Evolutionary conservation across 306 rosid genomes (phyloP), one percentile per base, ranked within the genome.

Genomic region (Comarum palustre): DNA sequence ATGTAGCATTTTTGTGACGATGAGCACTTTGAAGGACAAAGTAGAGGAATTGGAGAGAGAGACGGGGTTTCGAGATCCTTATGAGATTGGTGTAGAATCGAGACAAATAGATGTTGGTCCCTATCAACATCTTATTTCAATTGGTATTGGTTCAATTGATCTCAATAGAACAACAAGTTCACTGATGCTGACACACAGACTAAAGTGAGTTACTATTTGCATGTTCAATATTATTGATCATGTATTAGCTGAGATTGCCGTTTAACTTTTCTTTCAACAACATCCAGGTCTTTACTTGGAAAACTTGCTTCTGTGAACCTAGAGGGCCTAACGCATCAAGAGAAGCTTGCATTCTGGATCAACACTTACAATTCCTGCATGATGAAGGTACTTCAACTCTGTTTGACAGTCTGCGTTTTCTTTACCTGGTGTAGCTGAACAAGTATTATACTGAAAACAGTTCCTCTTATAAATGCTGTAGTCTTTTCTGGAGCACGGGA

Each of bases 281-380:
- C 64, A 27, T 73, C 55, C 89, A 94, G 99, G 85, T 84, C 75
- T 72, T 84, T 91, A 51, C 89, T 89, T 48, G 91, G 84, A 70
- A 86, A 85, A 82, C 92, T 94, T 64, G 87, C 95, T 64, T 78
- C 91, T 42, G 77, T 94, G 72, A 94, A 84, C 72, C 86, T 94
- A 74, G 90, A 88, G 83, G 90, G 89, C 61, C 99, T 91, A 69
- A 84, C 84, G 59, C 96, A 94, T 80, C 97, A 94, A 72, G 90
- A 94, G 81, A 94, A 89, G 85, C 96, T 94, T 76, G 97, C 99
- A 68, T 94, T 94, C 82, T 94, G 99, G 99, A 91, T 94, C 58
- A 94, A 94, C 83, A 89, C 75, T 75, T 89, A 91, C 16, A 94
- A 94, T 80, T 85, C 99, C 73, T 94, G 97, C 87, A 89, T 86